Percentiles rank a stretch among this genome's conserved stretches.
These are phyloP conservation scores for Cardiospermum halicacabum DNA, from an alignment of 345 rosid species.

Conservation along the genomic window DNA sequence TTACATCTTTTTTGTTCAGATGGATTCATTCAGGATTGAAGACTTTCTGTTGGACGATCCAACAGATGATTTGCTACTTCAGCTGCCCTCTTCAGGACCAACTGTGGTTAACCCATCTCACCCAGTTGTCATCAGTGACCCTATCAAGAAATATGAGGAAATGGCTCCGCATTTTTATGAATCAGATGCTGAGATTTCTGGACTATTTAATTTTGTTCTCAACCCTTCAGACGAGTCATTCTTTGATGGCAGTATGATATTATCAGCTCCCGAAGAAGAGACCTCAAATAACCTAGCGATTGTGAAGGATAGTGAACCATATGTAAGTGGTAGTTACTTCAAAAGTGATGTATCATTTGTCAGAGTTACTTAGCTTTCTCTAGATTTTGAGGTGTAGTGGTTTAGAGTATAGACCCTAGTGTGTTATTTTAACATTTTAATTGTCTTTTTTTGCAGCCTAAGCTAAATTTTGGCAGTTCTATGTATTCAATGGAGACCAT, in stretches of 20 bases:
- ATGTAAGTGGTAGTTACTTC: constrained; percentile 25
- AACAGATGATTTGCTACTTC: constrained; percentile 28
- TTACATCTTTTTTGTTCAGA: constrained; percentile 16
- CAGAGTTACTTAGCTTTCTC: background rate
- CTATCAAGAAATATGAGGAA: constrained; percentile 12
- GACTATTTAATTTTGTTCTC: constrained; percentile 42
- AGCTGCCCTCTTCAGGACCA: constrained; percentile 37
- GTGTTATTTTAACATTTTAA: background rate
- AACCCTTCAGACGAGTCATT: constrained; percentile 25
- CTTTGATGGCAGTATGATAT: background rate
- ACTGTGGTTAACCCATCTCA: constrained; percentile 32
- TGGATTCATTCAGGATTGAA: constrained; percentile 28
- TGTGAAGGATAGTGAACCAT: constrained; percentile 15
- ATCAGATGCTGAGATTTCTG: constrained; percentile 28
- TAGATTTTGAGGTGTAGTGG: background rate
- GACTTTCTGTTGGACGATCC: constrained; percentile 6
- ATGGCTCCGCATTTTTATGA: constrained; percentile 27
- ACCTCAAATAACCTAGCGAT: background rate
- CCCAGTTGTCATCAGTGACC: constrained; percentile 11
- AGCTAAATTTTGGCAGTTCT: constrained; percentile 12
- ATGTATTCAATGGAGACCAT: background rate
- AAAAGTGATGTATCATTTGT: background rate
- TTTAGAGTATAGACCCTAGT: background rate
- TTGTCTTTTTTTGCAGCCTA: constrained; percentile 19
- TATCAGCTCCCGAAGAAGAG: constrained; percentile 16